These are phyloP conservation scores for Myriosclerotinia scirpicola DNA, from an alignment of 2,329 filamentous ascomycete genomes.

Conservation along the genomic window DNA sequence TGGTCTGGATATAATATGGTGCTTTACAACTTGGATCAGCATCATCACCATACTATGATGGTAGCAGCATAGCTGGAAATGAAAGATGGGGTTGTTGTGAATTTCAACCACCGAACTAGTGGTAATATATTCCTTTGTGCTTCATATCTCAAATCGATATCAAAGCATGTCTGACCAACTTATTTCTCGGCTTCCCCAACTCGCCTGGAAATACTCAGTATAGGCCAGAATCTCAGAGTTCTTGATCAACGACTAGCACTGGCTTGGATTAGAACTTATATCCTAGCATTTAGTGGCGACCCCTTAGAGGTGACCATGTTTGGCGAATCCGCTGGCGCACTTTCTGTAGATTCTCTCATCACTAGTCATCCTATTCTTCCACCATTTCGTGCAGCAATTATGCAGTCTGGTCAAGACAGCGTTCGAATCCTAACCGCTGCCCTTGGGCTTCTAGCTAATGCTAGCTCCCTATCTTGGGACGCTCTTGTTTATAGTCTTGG, in stretches of 20 bases:
- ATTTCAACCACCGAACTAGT: conserved; percentile 27
- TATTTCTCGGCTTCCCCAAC: conserved; percentile 21
- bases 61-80: conserved; percentile 25
- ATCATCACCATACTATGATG: conserved; percentile 26
- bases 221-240: conserved; percentile 60
- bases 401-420: conserved; percentile 61
- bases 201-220: conserved; percentile 12
- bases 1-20: conserved; percentile 72
- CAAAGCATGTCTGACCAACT: neutral
- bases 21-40: conserved; percentile 25
- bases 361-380: conserved; percentile 71
- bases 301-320: conserved; percentile 46
- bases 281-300: conserved; percentile 70
- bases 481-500: conserved; percentile 1
- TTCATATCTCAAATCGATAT: neutral
- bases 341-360: conserved; percentile 75
- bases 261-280: conserved; percentile 76
- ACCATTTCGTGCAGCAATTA: conserved; percentile 74
- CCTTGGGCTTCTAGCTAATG: neutral
- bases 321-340: conserved; percentile 58
- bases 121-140: neutral
- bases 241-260: conserved; percentile 71
- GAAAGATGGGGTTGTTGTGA: conserved; percentile 30
- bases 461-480: conserved; percentile 3
- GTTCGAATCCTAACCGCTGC: neutral